Base-by-base conservation (phyloP, 2,329 filamentous ascomycete genomes). In the Dothideomycetes sp. region DNA sequence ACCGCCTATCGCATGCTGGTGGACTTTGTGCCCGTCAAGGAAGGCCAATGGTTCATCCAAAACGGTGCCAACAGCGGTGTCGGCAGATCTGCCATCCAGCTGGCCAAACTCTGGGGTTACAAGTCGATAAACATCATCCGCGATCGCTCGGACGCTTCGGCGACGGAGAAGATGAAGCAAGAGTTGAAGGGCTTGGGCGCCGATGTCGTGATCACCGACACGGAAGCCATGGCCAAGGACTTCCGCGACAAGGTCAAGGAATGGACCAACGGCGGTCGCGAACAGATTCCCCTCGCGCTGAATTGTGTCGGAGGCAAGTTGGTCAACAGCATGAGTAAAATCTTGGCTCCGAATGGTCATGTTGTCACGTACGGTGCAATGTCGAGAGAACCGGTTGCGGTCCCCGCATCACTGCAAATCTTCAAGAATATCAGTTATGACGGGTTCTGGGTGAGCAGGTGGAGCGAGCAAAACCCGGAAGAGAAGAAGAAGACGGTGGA, bases 61-160 rank as follows among this genome's bases (percentile, higher is more conserved):
- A 98, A 98, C 59, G 91, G 89, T 6, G 91, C 89, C 27, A 98
- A 98, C 63, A 86, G 80, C 29, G 91, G 87, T 9, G 91, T 98
- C 12, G 91, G 91, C 1, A 71, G 91, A 27, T 84, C 88, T 3
- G 89, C 86, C 9, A 91, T 96, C 49, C 91, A 98, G 64, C 69
- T 98, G 1, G 89, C 76, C 2, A 72, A 67, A 52, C 71, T 86
- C 39, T 96, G 88, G 89, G 89, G 89, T 0, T 74, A 91, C 54
- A 81, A 85, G 55, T 93, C 82, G 57, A 83, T 98, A 62, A 96
- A 95, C 58, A 72, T 98, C 17, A 71, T 98, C 28, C 76, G 91
- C 10, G 79, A 83, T 48, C 71, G 91, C 15, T 76, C 74, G 33
- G 80, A 77, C 22, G 85, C 84, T 4, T 76, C 74, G 33, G 80